A percentile compares a stretch with the other conserved stretches of the same genome.
Evolutionary conservation across 2,329 filamentous ascomycete species (phyloP).

Genomic region (Botrytis sinoallii): DNA sequence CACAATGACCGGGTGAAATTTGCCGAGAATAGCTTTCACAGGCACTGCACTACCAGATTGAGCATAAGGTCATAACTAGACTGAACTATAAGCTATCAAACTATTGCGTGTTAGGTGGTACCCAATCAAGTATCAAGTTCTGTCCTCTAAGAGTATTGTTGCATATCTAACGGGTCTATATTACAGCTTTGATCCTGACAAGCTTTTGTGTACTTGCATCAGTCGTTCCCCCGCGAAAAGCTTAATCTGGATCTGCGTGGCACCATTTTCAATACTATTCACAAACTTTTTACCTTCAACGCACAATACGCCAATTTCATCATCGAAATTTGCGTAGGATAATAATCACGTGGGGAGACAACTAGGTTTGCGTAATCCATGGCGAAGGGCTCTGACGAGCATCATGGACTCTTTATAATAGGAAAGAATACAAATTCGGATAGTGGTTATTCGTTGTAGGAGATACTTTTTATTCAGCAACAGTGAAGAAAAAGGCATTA

Average conservation of each 20-base stretch:
- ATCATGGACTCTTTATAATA: neutral
- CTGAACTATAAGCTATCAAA: neutral
- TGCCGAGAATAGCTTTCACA: neutral
- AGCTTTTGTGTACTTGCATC: neutral
- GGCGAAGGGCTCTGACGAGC: neutral
- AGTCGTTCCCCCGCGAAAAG: neutral
- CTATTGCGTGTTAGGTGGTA: neutral
- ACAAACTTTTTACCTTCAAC: neutral
- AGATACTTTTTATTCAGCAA: neutral
- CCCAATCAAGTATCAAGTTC: neutral
- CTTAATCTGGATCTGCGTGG: neutral
- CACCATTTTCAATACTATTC: neutral
- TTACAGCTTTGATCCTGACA: neutral
- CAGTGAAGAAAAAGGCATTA: neutral
- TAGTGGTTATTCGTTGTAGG: too few relatives aligned
- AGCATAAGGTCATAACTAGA: neutral
- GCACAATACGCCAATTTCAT: fast-evolving
- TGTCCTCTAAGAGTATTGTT: neutral
- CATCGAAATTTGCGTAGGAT: neutral
- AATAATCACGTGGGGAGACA: neutral
- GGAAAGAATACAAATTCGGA: too few relatives aligned
- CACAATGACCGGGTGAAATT: neutral
- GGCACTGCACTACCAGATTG: neutral
- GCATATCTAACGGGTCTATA: neutral
- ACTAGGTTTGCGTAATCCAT: neutral